These are phyloP conservation scores for Fusarium cicatricum DNA, from an alignment of 2,329 filamentous ascomycete species.

Conservation along the genomic window DNA sequence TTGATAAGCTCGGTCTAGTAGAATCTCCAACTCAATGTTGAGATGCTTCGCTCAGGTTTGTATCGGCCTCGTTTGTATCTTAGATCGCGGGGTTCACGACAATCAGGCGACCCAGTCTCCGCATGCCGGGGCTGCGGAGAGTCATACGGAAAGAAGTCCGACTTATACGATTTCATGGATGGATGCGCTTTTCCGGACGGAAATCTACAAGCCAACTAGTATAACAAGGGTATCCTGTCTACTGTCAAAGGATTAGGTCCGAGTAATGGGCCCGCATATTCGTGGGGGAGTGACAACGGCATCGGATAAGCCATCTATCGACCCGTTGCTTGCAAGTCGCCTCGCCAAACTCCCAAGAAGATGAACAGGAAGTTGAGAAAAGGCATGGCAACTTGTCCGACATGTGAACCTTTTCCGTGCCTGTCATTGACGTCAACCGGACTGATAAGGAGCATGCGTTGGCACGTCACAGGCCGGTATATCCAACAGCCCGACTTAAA, in stretches of 20 bases:
- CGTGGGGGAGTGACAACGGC: neutral
- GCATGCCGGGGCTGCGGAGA: slow-evolving; percentile 28
- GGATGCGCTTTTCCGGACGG: too few species aligned
- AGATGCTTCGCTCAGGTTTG: neutral
- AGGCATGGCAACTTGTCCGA: slow-evolving; percentile 9
- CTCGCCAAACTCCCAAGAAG: neutral
- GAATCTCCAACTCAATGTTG: slow-evolving; percentile 3
- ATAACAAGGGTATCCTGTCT: neutral
- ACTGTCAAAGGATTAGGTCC: neutral
- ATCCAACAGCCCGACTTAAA: neutral
- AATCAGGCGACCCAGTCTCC: slow-evolving; percentile 23
- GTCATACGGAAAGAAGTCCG: slow-evolving; percentile 30
- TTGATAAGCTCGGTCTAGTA: neutral
- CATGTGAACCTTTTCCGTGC: neutral
- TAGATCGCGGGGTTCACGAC: slow-evolving; percentile 19
- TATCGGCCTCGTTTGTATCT: slow-evolving; percentile 10
- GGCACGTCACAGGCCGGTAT: neutral
- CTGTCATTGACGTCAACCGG: neutral
- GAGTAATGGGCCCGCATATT: neutral
- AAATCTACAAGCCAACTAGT: too few species aligned
- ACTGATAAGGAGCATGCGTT: neutral
- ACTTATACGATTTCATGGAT: neutral
- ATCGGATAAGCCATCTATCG: neutral
- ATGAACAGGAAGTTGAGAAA: neutral
- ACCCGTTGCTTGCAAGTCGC: neutral